Evolutionary conservation across 202 grass and related monocot species (phyloP), one percentile per base, ranked within the genome.

Genomic region (Tripidium arundinaceum): DNA sequence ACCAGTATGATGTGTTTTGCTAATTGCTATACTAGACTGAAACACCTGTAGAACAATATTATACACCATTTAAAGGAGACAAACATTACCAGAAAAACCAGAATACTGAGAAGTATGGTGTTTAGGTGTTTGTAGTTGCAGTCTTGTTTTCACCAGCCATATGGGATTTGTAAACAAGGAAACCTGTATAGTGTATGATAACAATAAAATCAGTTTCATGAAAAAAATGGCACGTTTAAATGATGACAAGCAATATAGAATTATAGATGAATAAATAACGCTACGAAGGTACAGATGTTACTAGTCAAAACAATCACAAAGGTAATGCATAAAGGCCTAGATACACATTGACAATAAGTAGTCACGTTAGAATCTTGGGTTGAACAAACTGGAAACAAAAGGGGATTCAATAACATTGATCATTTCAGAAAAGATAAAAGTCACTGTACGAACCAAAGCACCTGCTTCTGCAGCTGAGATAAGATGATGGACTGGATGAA

Each of bases 81-180:
- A 69, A 24, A 82, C 69, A 76, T 71, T 93, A 98, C 95, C 92
- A 49, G 80, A 93, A 86, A 98, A 93, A 81, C 92, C 95, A 73
- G 90, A 89, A 88, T 98, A 98, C 79, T 63, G 81, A 80, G 68
- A 84, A 68, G 85, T 70, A 81, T 87, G 68, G 79, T 85, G 84
- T 10, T 86, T 83, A 78, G 88, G 86, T 57, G 90, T 87, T 76
- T 98, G 95, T 60, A 98, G 80, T 75, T 98, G 92, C 85, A 98
- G 61, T 68, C 95, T 90, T 86, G 95, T 98, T 85, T 98, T 98
- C 68, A 98, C 90, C 47, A 98, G 82, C 95, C 95, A 98, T 86
- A 98, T 98, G 41, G 95, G 95, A 88, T 98, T 98, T 47, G 95
- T 98, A 88, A 84, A 94, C 68, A 98, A 82, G 29, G 81, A 98